Percentiles rank a stretch among this genome's conserved stretches.
phyloP scores from a whole-genome alignment of 257 asterid species.

The Solanum tarijense region DNA sequence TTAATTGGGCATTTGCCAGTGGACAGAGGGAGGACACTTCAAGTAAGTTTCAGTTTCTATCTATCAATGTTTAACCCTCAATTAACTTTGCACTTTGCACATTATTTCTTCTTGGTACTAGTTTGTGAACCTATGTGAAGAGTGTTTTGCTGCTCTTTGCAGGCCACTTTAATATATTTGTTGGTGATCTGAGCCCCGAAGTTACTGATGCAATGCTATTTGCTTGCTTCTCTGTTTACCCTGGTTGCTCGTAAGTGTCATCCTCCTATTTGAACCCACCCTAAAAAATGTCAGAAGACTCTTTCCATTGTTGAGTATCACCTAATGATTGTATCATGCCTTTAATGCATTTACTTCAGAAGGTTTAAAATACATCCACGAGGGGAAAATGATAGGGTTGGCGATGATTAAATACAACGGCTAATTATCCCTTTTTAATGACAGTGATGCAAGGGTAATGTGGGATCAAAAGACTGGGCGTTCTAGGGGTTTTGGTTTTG shows the following conservation, averaged over 20 bases:
- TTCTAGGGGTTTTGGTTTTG: constrained; percentile 94
- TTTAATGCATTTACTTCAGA: neutral
- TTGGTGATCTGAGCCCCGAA: constrained; percentile 94
- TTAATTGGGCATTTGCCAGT: constrained; percentile 89
- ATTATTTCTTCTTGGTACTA: neutral
- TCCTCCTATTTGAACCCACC: neutral
- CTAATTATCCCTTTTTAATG: constrained; percentile 2
- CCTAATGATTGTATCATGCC: neutral
- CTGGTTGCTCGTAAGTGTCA: constrained; percentile 75
- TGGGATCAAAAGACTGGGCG: constrained; percentile 98
- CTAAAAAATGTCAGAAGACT: neutral
- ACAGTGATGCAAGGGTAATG: constrained; percentile 91
- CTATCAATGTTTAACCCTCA: neutral
- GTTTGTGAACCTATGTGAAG: neutral
- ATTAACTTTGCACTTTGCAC: neutral
- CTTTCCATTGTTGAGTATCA: neutral
- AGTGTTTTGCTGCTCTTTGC: neutral
- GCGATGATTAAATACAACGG: neutral
- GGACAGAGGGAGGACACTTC: constrained; percentile 97
- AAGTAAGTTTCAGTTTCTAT: constrained; percentile 25
- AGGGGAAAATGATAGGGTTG: neutral
- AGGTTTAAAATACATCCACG: neutral
- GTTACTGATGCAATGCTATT: constrained; percentile 87
- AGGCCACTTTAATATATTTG: constrained; percentile 89
- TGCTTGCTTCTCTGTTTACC: constrained; percentile 72